Base-by-base conservation (phyloP, 371 early-diverging fungal species). In the Paraphysoderma sedebokerense region DNA sequence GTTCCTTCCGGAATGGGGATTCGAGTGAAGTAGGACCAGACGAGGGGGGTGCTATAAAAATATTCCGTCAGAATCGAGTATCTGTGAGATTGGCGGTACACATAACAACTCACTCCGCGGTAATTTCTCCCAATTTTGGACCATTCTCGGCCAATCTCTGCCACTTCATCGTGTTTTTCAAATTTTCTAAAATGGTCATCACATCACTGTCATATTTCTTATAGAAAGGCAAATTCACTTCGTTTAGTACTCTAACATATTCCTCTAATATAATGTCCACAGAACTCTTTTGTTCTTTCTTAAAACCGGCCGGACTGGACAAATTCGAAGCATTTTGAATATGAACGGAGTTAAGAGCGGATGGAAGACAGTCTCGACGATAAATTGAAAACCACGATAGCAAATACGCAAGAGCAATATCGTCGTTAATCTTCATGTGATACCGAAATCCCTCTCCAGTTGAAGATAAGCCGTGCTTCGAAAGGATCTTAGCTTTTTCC, bases 1-100 rank as follows among this genome's bases (percentile, higher is more conserved):
- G n/a, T n/a, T n/a, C n/a, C n/a, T n/a, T n/a, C n/a, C n/a, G n/a
- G n/a, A n/a, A n/a, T n/a, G n/a, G n/a, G n/a, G 39, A 85, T 52
- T 8, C 81, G 78, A 0, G 98, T 93, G 53, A 97, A 97, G 58
- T 91, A 90, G 1, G 81, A 81, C 60, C 89, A 86, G 13, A 88
- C 79, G 22, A 97, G 56, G 30, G 88, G 87, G 47, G 72, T 68
- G 20, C 81, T 84, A 54, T 20, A n/a, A 13, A 13, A 37, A 15
- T 23, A 22, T 3, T 23, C 17, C 9, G 12, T 2, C 20, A 49
- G 30, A 8, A 40, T 23, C 26, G 28, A 34, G 19, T 2, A 23
- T 42, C 1, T 44, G 6, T 22, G 3, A 38, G 7, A n/a, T 1
- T 8, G 20, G 8, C 15, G 24, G 23, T 26, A 36, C 15, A 17